Percentiles rank a stretch among this genome's conserved stretches.
phyloP scores from a whole-genome alignment of 345 rosid genomes.

The Zanthoxylum bungeanum region DNA sequence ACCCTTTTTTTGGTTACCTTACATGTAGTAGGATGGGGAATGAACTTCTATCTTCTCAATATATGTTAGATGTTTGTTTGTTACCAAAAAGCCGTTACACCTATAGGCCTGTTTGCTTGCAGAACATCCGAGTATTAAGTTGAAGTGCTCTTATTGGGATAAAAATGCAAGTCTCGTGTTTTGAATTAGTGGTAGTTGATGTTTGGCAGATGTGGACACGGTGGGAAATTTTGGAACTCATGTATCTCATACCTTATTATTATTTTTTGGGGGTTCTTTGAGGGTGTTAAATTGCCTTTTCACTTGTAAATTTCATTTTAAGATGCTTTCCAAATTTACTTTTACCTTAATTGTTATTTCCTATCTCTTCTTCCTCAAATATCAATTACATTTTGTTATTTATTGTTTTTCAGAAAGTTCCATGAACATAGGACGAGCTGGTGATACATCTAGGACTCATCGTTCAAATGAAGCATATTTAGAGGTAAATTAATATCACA shows the following conservation, averaged over 20 bases:
- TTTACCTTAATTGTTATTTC: neutral
- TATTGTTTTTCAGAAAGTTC: slow-evolving; percentile 38
- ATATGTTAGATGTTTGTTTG: neutral
- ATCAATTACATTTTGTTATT: slow-evolving; percentile 4
- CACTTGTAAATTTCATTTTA: neutral
- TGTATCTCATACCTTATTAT: neutral
- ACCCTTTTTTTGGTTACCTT: neutral
- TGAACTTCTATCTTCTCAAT: neutral
- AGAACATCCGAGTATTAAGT: neutral
- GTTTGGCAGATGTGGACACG: neutral
- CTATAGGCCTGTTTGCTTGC: neutral
- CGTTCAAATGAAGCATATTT: slow-evolving; percentile 29
- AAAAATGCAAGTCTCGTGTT: neutral
- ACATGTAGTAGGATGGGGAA: neutral
- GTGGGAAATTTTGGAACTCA: neutral
- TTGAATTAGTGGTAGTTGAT: neutral
- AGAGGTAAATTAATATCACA: slow-evolving; percentile 37
- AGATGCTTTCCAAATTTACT: neutral
- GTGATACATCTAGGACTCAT: slow-evolving; percentile 9
- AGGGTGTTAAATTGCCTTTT: too few relatives aligned
- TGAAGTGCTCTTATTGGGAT: neutral
- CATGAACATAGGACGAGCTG: slow-evolving; percentile 21
- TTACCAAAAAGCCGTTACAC: neutral
- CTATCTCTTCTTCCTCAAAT: neutral
- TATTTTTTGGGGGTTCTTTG: neutral